Evolutionary conservation across 805 yeast species (phyloP), one percentile per base, ranked within the genome.

Genomic region (Tetrapisispora fleetii): DNA sequence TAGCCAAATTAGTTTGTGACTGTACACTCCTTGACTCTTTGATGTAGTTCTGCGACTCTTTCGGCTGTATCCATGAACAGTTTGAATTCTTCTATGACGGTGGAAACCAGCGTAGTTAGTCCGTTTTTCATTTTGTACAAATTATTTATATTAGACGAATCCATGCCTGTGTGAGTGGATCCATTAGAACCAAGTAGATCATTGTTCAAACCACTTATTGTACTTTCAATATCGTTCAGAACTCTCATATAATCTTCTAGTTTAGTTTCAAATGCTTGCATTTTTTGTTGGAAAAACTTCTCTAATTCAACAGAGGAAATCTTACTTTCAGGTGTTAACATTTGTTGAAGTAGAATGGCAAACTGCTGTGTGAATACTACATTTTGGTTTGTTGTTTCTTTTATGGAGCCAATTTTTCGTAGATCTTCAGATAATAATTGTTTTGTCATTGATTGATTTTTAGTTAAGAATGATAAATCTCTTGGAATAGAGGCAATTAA

Each of bases 41-140:
- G 80, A 64, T 84, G 91, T 38, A 83, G 63, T 54, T 80, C 85
- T 2, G 91, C 90, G 60, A 83, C 74, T 38, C 78, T 75, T 61
- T 83, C 85, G 44, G 90, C 83, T 40, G 82, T 71, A 62, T 83
- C 90, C 80, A 83, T 81, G 64, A 83, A 85, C 47, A 84, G 67
- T 40, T 71, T 71, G 60, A 81, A 84, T 63, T 84, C 91, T 55
- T 79, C 81, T 48, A 78, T 77, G 24, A 85, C 73, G 0, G 86
- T 80, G 44, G 75, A 74, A 16, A 82, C 77, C 27, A 83, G 74
- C 53, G 75, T 71, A 50, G 59, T 80, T 65, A 76, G 48, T 14
- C 68, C 68, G 4, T 61, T 58, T 46, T 62, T 64, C 46, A 62
- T 50, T 16, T 53, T 51, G n/a, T 52, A 52, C 21, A 55, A 36